Conservation (phyloP, 306 rosid genomes). For the Alnus glutinosa region DNA sequence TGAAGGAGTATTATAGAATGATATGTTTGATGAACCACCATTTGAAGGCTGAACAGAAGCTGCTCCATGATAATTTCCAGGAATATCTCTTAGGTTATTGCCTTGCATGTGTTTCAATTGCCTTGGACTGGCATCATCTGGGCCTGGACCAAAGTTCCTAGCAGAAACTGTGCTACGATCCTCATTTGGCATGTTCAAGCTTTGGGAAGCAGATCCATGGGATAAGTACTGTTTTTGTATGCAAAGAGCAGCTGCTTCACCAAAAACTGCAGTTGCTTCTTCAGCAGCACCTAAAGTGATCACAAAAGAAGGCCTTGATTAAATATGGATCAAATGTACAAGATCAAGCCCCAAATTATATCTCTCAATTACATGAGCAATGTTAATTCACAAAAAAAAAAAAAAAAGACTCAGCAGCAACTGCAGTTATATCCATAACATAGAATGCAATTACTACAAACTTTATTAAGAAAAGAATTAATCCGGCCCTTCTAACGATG, state of each 20-base stretch:
- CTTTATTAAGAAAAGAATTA: not conserved
- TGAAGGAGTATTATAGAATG: conserved; percentile 91
- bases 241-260: conserved; percentile 87
- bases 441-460: not conserved
- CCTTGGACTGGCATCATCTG: conserved; percentile 69
- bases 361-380: not conserved
- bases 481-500: not conserved
- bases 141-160: conserved; percentile 46
- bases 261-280: conserved; percentile 85
- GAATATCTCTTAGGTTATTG: conserved; percentile 64
- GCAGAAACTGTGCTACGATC: conserved; percentile 56
- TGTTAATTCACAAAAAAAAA: not conserved
- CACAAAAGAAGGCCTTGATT: conserved; percentile 19
- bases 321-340: not conserved
- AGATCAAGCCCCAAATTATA: not conserved
- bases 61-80: conserved; percentile 68
- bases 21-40: conserved; percentile 59
- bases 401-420: not conserved
- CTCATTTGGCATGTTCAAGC: conserved; percentile 49
- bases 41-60: conserved; percentile 55
- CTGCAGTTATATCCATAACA: not conserved
- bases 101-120: conserved; percentile 69
- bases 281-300: conserved; percentile 78
- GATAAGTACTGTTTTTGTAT: conserved; percentile 78
- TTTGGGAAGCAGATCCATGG: conserved; percentile 53